phyloP scores from a whole-genome alignment of 2,329 filamentous ascomycete genomes.

The Cryphonectria nitschkei region DNA sequence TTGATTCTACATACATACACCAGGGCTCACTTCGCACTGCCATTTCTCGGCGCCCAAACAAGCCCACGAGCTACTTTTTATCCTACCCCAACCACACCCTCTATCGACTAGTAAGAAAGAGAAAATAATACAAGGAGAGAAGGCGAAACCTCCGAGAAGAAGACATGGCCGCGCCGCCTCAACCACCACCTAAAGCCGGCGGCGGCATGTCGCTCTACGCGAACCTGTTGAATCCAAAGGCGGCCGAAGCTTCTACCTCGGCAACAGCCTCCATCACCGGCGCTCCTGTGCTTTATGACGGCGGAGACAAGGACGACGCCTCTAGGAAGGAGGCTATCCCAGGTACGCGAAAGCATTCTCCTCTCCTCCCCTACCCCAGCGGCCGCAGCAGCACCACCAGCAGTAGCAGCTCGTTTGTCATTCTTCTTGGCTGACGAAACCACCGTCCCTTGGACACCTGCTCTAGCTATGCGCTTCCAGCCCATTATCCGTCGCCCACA shows the following conservation, averaged over 20 bases:
- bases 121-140: neutral
- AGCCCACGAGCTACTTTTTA: no score
- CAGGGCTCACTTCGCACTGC: neutral
- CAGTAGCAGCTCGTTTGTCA: neutral
- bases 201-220: constrained; percentile 77
- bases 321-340: constrained; percentile 63
- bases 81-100: no score
- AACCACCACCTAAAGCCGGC: constrained; percentile 46
- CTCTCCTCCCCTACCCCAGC: neutral
- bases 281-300: constrained; percentile 73
- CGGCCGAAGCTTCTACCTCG: constrained; percentile 33
- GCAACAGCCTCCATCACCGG: constrained; percentile 71
- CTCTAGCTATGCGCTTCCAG: constrained; percentile 78
- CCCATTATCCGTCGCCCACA: constrained; percentile 83
- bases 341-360: constrained; percentile 32
- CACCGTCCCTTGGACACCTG: neutral
- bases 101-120: neutral
- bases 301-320: constrained; percentile 51
- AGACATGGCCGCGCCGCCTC: constrained; percentile 38
- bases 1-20: neutral
- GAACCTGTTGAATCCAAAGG: constrained; percentile 71
- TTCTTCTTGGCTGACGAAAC: neutral
- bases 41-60: neutral
- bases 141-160: no score
- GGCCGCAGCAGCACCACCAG: neutral